These are phyloP conservation scores for Salix viminalis DNA, from an alignment of 345 rosid genomes.

Conservation along the genomic window DNA sequence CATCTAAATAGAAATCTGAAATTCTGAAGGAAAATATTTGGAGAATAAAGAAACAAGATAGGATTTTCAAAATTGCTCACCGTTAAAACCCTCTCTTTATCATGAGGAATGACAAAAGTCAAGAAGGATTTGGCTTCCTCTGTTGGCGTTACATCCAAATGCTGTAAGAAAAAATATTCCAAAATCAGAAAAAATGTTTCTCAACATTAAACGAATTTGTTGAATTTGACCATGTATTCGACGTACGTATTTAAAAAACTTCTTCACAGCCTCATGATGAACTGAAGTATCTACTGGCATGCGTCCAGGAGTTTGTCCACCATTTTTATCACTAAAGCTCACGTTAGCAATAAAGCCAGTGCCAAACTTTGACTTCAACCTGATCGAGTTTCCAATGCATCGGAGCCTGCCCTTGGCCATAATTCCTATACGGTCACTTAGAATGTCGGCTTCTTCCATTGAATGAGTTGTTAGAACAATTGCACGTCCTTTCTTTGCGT, in stretches of 20 bases:
- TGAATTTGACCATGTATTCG: neutral
- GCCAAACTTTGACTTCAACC: slow-evolving; percentile 84
- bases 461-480: slow-evolving; percentile 88
- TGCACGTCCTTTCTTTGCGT: slow-evolving; percentile 77
- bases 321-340: slow-evolving; percentile 54
- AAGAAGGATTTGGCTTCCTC: slow-evolving; percentile 70
- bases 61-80: slow-evolving; percentile 33
- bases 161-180: slow-evolving; percentile 37
- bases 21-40: neutral
- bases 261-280: slow-evolving; percentile 49
- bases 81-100: slow-evolving; percentile 57
- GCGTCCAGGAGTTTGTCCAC: slow-evolving; percentile 33
- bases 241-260: slow-evolving; percentile 71
- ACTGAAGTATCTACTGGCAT: slow-evolving; percentile 29
- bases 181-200: slow-evolving; percentile 6
- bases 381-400: slow-evolving; percentile 82
- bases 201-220: neutral
- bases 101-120: slow-evolving; percentile 83
- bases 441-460: slow-evolving; percentile 89
- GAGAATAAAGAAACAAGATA: neutral
- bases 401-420: slow-evolving; percentile 95
- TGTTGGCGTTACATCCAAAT: slow-evolving; percentile 52
- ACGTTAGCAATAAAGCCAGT: slow-evolving; percentile 79
- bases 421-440: slow-evolving; percentile 86
- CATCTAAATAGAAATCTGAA: too few species aligned